phyloP scores from a whole-genome alignment of 768 basidiomycete genomes.

The Trametes meyenii region DNA sequence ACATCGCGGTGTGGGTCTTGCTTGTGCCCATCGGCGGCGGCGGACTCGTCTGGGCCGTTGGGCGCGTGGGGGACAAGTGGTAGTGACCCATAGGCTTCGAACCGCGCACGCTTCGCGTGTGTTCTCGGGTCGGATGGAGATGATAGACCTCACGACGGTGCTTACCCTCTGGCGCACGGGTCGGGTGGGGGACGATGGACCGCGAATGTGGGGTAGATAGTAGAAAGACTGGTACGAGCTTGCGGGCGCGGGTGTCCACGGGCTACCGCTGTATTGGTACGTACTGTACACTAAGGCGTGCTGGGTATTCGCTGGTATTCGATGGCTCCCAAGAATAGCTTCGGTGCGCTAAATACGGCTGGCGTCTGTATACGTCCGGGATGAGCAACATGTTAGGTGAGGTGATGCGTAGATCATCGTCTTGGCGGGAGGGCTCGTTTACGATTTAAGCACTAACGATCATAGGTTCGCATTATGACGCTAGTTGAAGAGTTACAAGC shows the following conservation, averaged over 20 bases:
- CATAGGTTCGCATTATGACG: no score
- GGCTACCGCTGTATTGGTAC: constrained; percentile 7
- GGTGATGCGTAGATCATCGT: no score
- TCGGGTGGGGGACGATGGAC: background rate
- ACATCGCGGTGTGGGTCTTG: constrained; percentile 79
- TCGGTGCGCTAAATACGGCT: background rate
- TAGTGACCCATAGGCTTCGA: constrained; percentile 30
- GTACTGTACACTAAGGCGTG: constrained; percentile 6
- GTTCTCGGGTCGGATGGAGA: no score
- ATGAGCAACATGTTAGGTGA: no score
- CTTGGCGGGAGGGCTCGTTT: no score
- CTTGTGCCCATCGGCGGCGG: constrained; percentile 61
- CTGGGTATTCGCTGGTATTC: constrained; percentile 11
- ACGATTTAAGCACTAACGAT: no score
- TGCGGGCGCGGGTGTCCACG: background rate
- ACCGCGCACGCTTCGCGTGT: no score
- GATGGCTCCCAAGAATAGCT: background rate
- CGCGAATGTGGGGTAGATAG: no score
- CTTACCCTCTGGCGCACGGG: no score
- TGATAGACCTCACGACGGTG: no score
- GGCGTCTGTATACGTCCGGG: background rate
- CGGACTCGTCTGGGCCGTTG: constrained; percentile 59
- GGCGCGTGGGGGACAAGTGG: constrained; percentile 56
- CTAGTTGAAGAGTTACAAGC: no score
- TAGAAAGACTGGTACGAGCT: background rate